Evolutionary conservation across 345 rosid species (phyloP), one percentile per base, ranked within the genome.

Genomic region (Eucalyptus cloeziana): DNA sequence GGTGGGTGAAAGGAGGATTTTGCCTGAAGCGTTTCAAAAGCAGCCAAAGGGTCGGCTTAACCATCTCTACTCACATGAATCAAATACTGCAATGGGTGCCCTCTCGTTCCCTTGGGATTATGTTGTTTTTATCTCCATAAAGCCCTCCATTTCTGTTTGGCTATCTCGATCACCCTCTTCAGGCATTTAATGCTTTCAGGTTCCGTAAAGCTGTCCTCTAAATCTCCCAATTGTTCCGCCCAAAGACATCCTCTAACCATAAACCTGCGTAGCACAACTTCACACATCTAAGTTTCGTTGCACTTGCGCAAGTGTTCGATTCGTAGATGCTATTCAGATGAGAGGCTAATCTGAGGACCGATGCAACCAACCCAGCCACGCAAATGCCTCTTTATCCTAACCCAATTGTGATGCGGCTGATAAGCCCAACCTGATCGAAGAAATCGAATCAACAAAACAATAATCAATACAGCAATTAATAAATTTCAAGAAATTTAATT

Each of bases 71-170:
- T 88, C 10, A 94, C 93, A 14, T 91, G 86, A 64, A 94, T 58
- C 1, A 95, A 96, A 89, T 94, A 95, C 51, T 86, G 91, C 94
- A 96, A 90, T 90, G 94, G 89, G 92, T 96, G 94, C 37, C 96
- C 98, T 44, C 86, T 93, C 98, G 94, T 94, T 88, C 90, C 92
- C 86, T 45, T 49, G 40, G 85, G 67, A 22, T 81, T n/a, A 43
- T 60, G 86, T 69, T 45, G 7, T 27, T 91, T 92, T 5, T 94
- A 0, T 86, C 89, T 33, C 90, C 94, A 45, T 87, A 95, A 8
- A 8, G 94, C 92, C 62, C 90, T 54, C 95, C 96, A 94, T 91
- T 96, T 96, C 25, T 30, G 24, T 69, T 81, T 89, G 0, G 95
- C 94, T 13, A 93, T 89, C 89, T 87, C 51, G 37, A 90, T 94